Evolutionary conservation across 106 monocot genomes (phyloP).

Genomic region (Apostasia ramifera): DNA sequence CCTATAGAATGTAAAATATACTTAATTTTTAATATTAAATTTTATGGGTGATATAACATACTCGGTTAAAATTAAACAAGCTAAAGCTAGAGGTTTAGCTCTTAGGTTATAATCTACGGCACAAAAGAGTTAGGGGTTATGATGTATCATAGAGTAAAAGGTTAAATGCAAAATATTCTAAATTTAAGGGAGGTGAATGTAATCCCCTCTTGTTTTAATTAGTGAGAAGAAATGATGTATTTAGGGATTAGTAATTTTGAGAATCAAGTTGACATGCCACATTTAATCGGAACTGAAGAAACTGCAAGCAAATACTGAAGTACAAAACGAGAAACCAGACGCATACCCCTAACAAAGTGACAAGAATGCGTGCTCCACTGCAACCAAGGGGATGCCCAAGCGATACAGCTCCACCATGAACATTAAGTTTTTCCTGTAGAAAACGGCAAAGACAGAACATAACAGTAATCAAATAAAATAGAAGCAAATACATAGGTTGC

Average conservation of each 20-base stretch:
- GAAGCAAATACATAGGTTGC: no score
- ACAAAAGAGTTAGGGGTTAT: no score
- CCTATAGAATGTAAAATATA: no score
- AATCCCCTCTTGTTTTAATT: background rate
- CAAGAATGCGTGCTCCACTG: slow-evolving; percentile 83
- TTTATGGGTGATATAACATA: no score
- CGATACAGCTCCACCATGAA: slow-evolving; percentile 88
- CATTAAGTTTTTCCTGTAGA: slow-evolving; percentile 49
- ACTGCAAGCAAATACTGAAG: background rate
- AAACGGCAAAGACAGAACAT: no score
- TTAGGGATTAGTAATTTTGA: background rate
- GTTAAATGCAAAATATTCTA: no score
- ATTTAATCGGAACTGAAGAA: background rate
- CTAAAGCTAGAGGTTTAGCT: no score
- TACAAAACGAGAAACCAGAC: background rate
- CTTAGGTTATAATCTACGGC: background rate
- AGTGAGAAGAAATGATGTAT: background rate
- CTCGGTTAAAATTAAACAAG: no score
- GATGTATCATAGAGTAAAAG: no score
- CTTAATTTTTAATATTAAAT: no score
- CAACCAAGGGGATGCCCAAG: slow-evolving; percentile 89
- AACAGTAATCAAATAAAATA: no score
- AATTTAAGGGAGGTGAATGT: background rate
- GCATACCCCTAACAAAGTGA: slow-evolving; percentile 80
- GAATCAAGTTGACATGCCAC: background rate